A percentile compares a stretch with the other conserved stretches of the same genome.
Conservation (phyloP, 148 eudicot genomes). For the Vaccinium vitisidaea region DNA sequence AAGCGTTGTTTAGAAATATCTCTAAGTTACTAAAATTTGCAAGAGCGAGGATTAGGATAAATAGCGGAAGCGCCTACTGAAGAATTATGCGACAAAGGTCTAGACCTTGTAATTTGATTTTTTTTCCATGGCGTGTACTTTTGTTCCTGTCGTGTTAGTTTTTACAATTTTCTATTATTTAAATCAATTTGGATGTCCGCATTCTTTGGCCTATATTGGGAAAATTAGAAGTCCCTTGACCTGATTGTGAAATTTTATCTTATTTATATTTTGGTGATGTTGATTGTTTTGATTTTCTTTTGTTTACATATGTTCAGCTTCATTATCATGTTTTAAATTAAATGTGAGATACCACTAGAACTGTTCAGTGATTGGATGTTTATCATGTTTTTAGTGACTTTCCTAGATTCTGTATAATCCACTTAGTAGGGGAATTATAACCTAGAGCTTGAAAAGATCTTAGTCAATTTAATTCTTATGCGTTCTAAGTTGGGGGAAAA, state of each 20-base stretch:
- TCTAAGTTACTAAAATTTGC: neutral
- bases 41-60: neutral
- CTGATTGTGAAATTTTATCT: neutral
- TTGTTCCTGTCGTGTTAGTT: neutral
- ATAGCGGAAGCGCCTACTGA: neutral
- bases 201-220: neutral
- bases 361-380: neutral
- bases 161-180: no score
- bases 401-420: neutral
- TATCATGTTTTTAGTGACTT: neutral
- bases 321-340: neutral
- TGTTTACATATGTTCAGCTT: neutral
- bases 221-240: neutral
- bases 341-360: neutral
- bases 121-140: neutral
- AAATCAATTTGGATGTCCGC: no score
- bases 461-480: neutral
- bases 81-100: neutral
- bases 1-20: neutral
- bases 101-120: neutral
- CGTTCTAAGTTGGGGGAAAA: neutral
- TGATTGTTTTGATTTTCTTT: neutral
- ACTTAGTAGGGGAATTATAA: neutral
- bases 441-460: neutral
- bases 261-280: neutral